Base-by-base conservation (phyloP, 352 stramenopile species). In the Phytophthora constricta region DNA sequence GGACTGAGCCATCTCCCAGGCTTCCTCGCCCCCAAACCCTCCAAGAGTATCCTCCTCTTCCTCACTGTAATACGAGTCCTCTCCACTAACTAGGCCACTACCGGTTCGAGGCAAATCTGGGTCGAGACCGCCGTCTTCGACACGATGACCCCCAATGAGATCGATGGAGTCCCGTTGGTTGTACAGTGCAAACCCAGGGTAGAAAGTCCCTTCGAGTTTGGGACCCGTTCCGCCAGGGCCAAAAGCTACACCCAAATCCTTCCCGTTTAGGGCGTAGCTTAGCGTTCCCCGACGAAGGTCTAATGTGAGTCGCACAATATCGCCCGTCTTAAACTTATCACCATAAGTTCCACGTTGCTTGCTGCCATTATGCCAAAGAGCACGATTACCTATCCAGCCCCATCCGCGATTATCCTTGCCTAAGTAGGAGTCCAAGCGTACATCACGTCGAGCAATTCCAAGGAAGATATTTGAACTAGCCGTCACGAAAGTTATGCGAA, bases 321-420 rank as follows among this genome's bases (percentile, higher is more conserved):
- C 85, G 7, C 89, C 89, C 0, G 86, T 96, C 58, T 96, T 96
- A 60, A 97, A 97, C 62, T 97, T 96, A 47, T 96, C 89, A 7
- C 90, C 90, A 52, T 97, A 97, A 13, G 90, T 96, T 8, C 87
- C 89, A 14, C 90, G 86, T 58, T 96, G 89, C 65, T 97, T 97
- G 68, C 86, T 95, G 1, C 90, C 90, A 56, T 96, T 96, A 68
- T 97, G 89, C 89, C 90, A 97, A 5, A 96, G 72, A 22, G 89
- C 90, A 27, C 89, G 87, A 58, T 97, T 96, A 14, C 90, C 90
- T 39, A 97, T 97, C 86, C 90, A 97, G 9, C 89, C 90, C 90
- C 90, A 97, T 14, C 90, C 89, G 23, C 90, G 87, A 57, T 96
- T 97, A 63, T 97, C 90, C 42, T 97, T 97, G n/a, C 90, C 90